Conservation (phyloP, 106 monocot species). For the Cymbidium sinense region DNA sequence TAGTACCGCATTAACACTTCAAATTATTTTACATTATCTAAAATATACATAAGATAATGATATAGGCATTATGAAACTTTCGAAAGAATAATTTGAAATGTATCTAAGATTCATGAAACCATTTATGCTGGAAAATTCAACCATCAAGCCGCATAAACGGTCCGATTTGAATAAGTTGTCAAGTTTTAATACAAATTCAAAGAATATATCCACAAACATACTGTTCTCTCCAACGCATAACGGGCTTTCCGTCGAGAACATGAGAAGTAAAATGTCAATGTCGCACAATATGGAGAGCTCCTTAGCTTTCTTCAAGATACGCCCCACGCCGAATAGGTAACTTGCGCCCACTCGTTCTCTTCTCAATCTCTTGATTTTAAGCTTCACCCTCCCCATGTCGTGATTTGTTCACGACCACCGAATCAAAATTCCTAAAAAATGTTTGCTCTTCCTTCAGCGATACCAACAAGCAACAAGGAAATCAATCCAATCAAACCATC, state of each 20-base stretch:
- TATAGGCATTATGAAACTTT: not conserved
- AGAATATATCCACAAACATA: constrained; percentile 6
- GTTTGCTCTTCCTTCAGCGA: too few relatives aligned
- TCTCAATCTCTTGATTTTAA: constrained; percentile 76
- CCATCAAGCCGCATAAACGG: not conserved
- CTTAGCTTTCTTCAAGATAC: constrained; percentile 73
- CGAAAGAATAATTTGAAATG: not conserved
- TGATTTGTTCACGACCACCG: not conserved
- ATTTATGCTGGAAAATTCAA: not conserved
- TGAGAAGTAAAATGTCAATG: constrained; percentile 60
- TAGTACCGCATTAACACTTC: not conserved
- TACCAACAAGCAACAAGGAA: too few relatives aligned
- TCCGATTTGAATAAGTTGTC: not conserved
- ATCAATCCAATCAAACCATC: too few relatives aligned
- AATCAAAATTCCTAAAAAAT: not conserved
- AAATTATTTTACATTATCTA: not conserved
- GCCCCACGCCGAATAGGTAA: constrained; percentile 59
- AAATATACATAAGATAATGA: not conserved
- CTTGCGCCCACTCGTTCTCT: constrained; percentile 53
- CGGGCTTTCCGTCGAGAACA: constrained; percentile 68
- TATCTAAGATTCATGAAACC: not conserved
- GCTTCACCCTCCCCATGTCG: constrained; percentile 76
- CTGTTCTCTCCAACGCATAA: constrained; percentile 64
- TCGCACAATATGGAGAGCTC: constrained; percentile 80
- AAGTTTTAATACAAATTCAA: not conserved